Evolutionary conservation across 768 basidiomycete genomes (phyloP).

Genomic region (Termitomyces sp.): DNA sequence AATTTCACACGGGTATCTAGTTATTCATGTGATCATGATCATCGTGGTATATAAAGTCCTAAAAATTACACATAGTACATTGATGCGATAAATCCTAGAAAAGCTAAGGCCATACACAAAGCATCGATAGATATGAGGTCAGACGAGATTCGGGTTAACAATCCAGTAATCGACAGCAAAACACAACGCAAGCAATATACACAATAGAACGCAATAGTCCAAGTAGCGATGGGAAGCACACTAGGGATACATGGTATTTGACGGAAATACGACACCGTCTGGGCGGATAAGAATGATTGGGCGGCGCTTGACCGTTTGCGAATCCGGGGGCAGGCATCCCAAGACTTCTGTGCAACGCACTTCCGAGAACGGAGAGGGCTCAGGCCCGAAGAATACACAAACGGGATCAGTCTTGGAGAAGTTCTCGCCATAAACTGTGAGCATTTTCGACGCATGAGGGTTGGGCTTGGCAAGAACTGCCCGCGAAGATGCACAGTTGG

Average conservation of each 20-base stretch:
- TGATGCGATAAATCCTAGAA: constrained; percentile 12
- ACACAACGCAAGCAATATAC: constrained; percentile 15
- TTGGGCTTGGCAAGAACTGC: constrained; percentile 72
- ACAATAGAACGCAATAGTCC: constrained; percentile 9
- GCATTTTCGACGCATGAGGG: constrained; percentile 72
- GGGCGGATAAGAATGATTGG: constrained; percentile 79
- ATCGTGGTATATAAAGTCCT: constrained; percentile 3
- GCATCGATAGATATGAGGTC: constrained; percentile 11
- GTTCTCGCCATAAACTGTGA: constrained; percentile 87
- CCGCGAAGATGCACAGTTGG: constrained; percentile 59
- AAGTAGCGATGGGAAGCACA: constrained; percentile 12
- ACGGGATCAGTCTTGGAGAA: constrained; percentile 81
- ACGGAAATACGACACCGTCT: constrained; percentile 87
- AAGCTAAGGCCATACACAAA: constrained; percentile 16
- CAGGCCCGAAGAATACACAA: constrained; percentile 81
- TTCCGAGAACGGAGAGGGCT: constrained; percentile 83
- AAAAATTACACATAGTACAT: constrained; percentile 10
- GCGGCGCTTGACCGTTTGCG: constrained; percentile 59
- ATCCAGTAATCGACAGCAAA: constrained; percentile 21
- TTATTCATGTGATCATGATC: not conserved
- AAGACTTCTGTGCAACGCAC: constrained; percentile 84
- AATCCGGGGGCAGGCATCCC: constrained; percentile 76
- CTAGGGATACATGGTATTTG: constrained; percentile 77
- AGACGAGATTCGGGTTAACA: constrained; percentile 17
- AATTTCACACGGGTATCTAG: not conserved